Evolutionary conservation across 495 filamentous ascomycete species (phyloP), one percentile per base, ranked within the genome.

Genomic region (Talaromyces wortmannii): DNA sequence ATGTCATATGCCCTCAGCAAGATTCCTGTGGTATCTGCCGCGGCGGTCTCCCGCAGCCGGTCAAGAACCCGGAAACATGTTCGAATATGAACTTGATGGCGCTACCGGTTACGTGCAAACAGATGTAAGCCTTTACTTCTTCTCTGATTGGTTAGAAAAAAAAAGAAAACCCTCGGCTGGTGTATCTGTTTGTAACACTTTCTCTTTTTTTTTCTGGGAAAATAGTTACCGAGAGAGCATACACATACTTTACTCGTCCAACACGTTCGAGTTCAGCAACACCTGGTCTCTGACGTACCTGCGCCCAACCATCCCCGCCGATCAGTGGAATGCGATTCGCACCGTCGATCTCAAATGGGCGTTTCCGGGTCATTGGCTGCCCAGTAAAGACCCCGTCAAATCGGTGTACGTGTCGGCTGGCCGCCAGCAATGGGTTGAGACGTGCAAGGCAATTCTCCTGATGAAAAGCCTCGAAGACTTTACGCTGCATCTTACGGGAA

Each of bases 261-360:
- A 67, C 59, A 68, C 61, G 47, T 72, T 76, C 56, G 70, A 75
- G 55, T 76, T 77, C 62, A 75, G 71, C 59, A 76, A 70, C 55
- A 73, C 74, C 57, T 77, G 74, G 74, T 65, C 71, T 31, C 68
- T 75, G 5, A 60, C 72, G 0, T 77, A 77, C 52, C 67, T 77
- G 5, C 71, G 61, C 31, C 71, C 70, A 5, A 74, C 72, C 2
- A 60, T 77, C 49, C 68, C 63, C 5, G 5, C 51, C 3, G 62
- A 69, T 8, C 56, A 64, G 45, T 71, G 70, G 68, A 53, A 66
- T 32, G 58, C 55, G 3, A 73, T 76, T 46, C 71, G 69, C 52
- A 44, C 40, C 33, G 60, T 77, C 48, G 71, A 74, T 42, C 68
- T 77, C 13, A 67, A 70, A 66, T 76, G 71, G 71, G 71, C 74